phyloP scores from a whole-genome alignment of 148 eudicot genomes.

The Diospyros kaki region DNA sequence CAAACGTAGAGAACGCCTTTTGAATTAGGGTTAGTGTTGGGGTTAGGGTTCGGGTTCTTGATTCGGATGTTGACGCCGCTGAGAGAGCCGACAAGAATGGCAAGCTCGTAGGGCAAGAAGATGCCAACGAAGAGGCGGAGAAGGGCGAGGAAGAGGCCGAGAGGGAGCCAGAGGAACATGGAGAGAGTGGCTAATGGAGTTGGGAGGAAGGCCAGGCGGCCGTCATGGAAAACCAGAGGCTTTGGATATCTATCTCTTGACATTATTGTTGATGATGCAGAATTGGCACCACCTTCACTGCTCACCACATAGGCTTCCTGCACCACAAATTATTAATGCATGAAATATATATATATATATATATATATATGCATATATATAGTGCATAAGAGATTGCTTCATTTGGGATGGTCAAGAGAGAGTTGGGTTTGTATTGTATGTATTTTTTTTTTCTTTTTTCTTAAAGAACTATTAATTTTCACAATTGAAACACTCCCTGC shows the following conservation, averaged over 20 bases:
- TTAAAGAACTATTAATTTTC: no score
- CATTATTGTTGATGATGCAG: conserved; percentile 21
- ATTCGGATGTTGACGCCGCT: conserved; percentile 47
- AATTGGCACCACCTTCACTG: conserved; percentile 38
- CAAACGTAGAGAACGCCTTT: conserved; percentile 49
- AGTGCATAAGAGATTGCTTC: no score
- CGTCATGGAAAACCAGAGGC: conserved; percentile 85
- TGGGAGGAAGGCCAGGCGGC: conserved; percentile 80
- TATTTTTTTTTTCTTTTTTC: no score
- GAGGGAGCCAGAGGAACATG: conserved; percentile 80
- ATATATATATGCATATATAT: no score
- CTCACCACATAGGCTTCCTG: conserved; percentile 79
- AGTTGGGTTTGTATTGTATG: no score
- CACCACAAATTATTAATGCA: neutral
- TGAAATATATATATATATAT: neutral
- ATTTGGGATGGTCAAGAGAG: no score
- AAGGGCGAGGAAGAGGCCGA: conserved; percentile 51
- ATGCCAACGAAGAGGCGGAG: conserved; percentile 52
- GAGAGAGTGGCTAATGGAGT: conserved; percentile 64
- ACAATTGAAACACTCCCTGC: no score
- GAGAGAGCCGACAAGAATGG: conserved; percentile 32
- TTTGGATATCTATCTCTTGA: conserved; percentile 78
- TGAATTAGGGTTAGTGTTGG: no score
- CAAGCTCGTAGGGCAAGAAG: conserved; percentile 43
- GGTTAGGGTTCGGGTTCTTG: conserved; percentile 20